phyloP scores from a whole-genome alignment of 495 filamentous ascomycete species.

The Hyaloscypha variabilis region DNA sequence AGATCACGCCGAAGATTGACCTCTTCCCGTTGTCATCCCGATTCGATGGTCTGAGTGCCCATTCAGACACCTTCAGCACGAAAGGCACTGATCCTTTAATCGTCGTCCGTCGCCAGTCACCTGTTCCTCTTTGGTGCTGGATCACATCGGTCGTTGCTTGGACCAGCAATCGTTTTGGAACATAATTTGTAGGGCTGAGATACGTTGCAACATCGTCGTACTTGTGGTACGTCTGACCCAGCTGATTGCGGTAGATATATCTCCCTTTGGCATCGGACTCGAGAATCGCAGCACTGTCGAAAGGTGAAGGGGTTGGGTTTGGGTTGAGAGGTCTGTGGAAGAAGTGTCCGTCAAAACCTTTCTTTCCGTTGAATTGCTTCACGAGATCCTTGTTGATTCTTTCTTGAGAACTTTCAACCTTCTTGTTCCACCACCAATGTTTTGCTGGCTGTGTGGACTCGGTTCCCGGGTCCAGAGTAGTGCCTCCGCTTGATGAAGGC shows the following conservation, averaged over 20 bases:
- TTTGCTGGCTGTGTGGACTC: not conserved
- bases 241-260: constrained; percentile 10
- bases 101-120: constrained; percentile 12
- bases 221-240: constrained; percentile 9
- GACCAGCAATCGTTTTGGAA: constrained; percentile 20
- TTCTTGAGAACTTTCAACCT: not conserved
- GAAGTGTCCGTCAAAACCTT: constrained; percentile 2
- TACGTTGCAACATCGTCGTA: constrained; percentile 22
- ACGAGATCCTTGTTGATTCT: not conserved
- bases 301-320: not conserved
- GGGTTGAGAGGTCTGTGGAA: constrained; percentile 2
- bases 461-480: not conserved
- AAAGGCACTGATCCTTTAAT: constrained; percentile 3
- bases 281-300: constrained; percentile 2
- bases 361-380: constrained; percentile 2
- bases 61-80: constrained; percentile 8
- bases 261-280: constrained; percentile 7
- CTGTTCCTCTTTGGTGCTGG: not conserved
- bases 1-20: not conserved
- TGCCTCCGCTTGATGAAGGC: not conserved
- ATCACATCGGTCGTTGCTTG: constrained; percentile 17
- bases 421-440: not conserved
- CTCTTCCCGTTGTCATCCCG: not conserved
- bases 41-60: constrained; percentile 4
- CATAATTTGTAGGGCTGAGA: constrained; percentile 16